Conservation (phyloP, 2,329 filamentous ascomycete genomes). For the Apiospora phragmitis region DNA sequence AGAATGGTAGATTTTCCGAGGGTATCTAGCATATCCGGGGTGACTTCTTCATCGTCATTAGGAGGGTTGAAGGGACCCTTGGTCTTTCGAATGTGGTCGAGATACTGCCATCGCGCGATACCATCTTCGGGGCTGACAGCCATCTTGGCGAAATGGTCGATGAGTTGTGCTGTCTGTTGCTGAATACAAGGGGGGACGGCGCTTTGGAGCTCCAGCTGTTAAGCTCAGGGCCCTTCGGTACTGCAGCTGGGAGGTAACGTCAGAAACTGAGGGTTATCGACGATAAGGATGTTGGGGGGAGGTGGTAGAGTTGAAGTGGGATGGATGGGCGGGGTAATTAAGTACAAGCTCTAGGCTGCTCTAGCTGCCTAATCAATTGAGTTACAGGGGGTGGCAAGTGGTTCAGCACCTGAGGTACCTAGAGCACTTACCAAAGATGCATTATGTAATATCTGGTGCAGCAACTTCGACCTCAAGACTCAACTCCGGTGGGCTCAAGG, state of each 20-base stretch:
- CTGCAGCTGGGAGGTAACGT: background rate
- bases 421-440: background rate
- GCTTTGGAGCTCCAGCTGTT: slow-evolving; percentile 10
- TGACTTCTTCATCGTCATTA: slow-evolving; percentile 53
- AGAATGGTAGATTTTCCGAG: slow-evolving; percentile 75
- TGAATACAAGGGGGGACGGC: background rate
- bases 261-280: background rate
- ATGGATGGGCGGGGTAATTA: background rate
- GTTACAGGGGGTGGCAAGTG: background rate
- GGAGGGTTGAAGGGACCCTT: slow-evolving; percentile 73
- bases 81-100: slow-evolving; percentile 77
- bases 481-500: too few species aligned
- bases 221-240: background rate
- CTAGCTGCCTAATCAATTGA: background rate
- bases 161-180: background rate
- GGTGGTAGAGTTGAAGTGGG: background rate
- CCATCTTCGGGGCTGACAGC: slow-evolving; percentile 15
- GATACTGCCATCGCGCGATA: slow-evolving; percentile 65
- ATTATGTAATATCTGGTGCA: background rate
- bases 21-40: slow-evolving; percentile 52
- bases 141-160: slow-evolving; percentile 21
- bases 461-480: background rate
- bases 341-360: background rate
- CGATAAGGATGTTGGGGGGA: background rate
- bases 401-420: background rate